Percentiles rank a stretch among this genome's conserved stretches.
These are phyloP conservation scores for Sporothrix mexicana DNA, from an alignment of 2,329 filamentous ascomycete species.

Conservation along the genomic window DNA sequence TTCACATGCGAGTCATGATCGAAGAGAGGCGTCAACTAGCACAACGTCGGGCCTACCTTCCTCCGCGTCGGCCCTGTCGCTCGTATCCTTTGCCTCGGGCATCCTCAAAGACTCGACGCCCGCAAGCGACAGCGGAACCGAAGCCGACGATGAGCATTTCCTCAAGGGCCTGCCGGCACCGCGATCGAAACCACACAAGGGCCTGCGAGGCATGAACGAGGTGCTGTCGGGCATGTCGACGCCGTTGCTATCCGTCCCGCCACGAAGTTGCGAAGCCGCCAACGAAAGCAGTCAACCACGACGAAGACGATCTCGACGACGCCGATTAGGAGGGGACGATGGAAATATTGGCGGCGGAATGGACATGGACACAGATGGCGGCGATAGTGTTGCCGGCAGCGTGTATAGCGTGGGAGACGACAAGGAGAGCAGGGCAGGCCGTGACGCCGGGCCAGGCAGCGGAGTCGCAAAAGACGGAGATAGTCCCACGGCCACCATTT, in stretches of 20 bases:
- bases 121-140: conserved; percentile 87
- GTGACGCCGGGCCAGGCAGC: no score
- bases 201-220: conserved; percentile 68
- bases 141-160: conserved; percentile 92
- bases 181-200: conserved; percentile 74
- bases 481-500: conserved; percentile 41
- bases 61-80: conserved; percentile 37
- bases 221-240: conserved; percentile 61
- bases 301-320: background rate
- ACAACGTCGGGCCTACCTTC: background rate
- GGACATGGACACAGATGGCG: conserved; percentile 17
- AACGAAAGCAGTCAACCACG: background rate
- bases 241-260: conserved; percentile 55
- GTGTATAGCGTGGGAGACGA: conserved; percentile 45
- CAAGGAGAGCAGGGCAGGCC: conserved; percentile 40
- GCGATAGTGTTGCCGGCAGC: conserved; percentile 30
- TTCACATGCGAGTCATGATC: background rate
- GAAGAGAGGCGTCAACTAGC: no score
- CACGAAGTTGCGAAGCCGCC: background rate
- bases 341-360: background rate
- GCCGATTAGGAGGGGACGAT: background rate
- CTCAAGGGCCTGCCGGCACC: conserved; percentile 85
- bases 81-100: conserved; percentile 36
- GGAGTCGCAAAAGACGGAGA: background rate
- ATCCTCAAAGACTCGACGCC: conserved; percentile 60